These are phyloP conservation scores for Mycothermus thermophilus DNA, from an alignment of 495 filamentous ascomycete species.

Conservation along the genomic window DNA sequence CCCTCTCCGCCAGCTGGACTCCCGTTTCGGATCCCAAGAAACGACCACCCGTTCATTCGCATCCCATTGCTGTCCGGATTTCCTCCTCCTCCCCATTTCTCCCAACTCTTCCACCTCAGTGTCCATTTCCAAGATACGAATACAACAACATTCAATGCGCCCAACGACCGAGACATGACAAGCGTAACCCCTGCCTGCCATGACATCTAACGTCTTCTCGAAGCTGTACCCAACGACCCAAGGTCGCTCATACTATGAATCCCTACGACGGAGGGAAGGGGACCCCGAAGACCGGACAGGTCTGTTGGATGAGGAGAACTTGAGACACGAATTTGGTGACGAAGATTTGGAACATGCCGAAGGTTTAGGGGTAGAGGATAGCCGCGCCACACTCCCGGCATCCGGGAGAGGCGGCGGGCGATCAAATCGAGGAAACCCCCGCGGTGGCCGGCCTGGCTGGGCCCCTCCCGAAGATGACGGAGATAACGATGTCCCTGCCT, in stretches of 20 bases:
- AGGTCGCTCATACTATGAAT: constrained; percentile 58
- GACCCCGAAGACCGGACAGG: constrained; percentile 57
- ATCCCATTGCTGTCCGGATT: no score
- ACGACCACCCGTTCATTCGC: no score
- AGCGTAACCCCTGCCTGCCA: constrained; percentile 22
- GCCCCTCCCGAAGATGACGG: constrained; percentile 49
- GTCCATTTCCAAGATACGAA: no score
- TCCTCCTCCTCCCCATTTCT: no score
- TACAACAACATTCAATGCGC: no score
- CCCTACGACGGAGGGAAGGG: constrained; percentile 48
- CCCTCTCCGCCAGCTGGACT: no score
- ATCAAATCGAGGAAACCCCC: no score
- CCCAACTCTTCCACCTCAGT: not conserved
- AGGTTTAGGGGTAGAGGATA: constrained; percentile 50
- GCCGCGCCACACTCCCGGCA: constrained; percentile 45
- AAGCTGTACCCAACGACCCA: constrained; percentile 51
- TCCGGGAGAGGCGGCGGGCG: no score
- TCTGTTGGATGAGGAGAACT: constrained; percentile 57
- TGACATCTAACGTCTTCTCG: constrained; percentile 68
- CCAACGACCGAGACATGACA: no score
- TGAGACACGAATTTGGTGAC: constrained; percentile 51
- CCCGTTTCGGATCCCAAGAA: no score
- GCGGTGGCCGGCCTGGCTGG: constrained; percentile 19
- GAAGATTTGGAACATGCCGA: constrained; percentile 51
- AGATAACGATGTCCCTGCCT: constrained; percentile 85